Base-by-base conservation (phyloP, 352 stramenopile genomes). In the Peronospora destructor region DNA sequence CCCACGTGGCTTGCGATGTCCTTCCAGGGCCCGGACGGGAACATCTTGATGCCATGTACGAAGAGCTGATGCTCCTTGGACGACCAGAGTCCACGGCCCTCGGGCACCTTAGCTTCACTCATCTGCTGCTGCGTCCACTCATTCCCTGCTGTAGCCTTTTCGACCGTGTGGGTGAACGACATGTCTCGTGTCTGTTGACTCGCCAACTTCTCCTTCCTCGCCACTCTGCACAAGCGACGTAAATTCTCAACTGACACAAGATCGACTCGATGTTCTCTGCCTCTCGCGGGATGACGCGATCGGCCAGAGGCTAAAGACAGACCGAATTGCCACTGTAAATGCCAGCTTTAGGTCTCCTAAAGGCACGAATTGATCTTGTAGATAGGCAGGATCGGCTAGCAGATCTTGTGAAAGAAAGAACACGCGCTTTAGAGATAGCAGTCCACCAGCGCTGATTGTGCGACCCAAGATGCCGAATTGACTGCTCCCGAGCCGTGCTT, bases 21-120 rank as follows among this genome's bases (percentile, higher is more conserved):
- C 54, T 88, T 91, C 79, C 79, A 91, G 0, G 76, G 76, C 0
- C 77, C 75, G 0, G 74, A 84, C 25, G 73, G 73, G 53, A 83
- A 88, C n/a, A 87, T 51, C 59, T 83, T 78, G 64, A 91, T 85
- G 52, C 74, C 79, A 17, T 79, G 64, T 19, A 91, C 62, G 55
- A 91, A 91, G 40, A 84, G 73, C 19, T 64, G 53, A 59, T 90
- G 79, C 43, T 91, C 80, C 42, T 87, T 76, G 4, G 74, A 64
- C 7, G 77, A 84, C 80, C 80, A 91, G 17, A 87, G 66, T 2
- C 76, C 76, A 30, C 76, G 76, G 49, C 76, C 64, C 25, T 87
- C 76, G 28, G 61, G 65, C 11, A 60, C 45, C 28, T 70, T 82
- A 41, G 45, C 38, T 35, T 63, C 58, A 23, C 67, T 44, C 26